Percentiles rank a stretch among this genome's conserved stretches.
These are phyloP conservation scores for Podosphaera leucotricha DNA, from an alignment of 2,329 filamentous ascomycete species.

Conservation along the genomic window DNA sequence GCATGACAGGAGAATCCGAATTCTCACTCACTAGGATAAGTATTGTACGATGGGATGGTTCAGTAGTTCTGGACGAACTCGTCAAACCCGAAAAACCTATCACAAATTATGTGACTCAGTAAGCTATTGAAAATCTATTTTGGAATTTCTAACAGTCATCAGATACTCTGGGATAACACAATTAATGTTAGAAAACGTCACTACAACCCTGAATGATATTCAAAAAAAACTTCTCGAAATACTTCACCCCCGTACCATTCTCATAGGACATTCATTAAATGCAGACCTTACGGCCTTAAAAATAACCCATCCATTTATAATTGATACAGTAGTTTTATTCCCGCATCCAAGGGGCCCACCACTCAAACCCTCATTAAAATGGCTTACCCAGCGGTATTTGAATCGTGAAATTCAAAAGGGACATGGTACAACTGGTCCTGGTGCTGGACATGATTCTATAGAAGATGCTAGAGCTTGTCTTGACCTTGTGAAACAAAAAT, in stretches of 20 bases:
- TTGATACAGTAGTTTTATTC: conserved; percentile 77
- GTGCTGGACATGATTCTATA: conserved; percentile 62
- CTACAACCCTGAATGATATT: conserved; percentile 63
- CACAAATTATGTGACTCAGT: conserved; percentile 68
- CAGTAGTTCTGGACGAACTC: conserved; percentile 63
- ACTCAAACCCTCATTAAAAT: conserved; percentile 77
- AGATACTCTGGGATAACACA: conserved; percentile 77
- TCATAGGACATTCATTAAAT: conserved; percentile 62
- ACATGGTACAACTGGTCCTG: conserved; percentile 24
- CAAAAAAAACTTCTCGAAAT: conserved; percentile 53
- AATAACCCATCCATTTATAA: conserved; percentile 74
- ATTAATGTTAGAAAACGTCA: conserved; percentile 59
- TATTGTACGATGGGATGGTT: conserved; percentile 65
- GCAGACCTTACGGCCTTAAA: conserved; percentile 66
- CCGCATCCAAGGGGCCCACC: conserved; percentile 78
- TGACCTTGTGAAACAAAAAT: conserved; percentile 85
- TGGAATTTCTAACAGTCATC: conserved; percentile 6
- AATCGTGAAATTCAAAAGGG: conserved; percentile 71
- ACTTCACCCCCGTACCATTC: conserved; percentile 46
- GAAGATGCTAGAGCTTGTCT: conserved; percentile 84
- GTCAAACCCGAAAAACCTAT: conserved; percentile 82
- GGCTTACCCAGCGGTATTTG: conserved; percentile 66
- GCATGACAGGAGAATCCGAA: conserved; percentile 55
- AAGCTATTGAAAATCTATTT: conserved; percentile 4
- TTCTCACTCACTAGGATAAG: conserved; percentile 78